These are phyloP conservation scores for Boletus huronensis DNA, from an alignment of 768 basidiomycete species.

Conservation along the genomic window DNA sequence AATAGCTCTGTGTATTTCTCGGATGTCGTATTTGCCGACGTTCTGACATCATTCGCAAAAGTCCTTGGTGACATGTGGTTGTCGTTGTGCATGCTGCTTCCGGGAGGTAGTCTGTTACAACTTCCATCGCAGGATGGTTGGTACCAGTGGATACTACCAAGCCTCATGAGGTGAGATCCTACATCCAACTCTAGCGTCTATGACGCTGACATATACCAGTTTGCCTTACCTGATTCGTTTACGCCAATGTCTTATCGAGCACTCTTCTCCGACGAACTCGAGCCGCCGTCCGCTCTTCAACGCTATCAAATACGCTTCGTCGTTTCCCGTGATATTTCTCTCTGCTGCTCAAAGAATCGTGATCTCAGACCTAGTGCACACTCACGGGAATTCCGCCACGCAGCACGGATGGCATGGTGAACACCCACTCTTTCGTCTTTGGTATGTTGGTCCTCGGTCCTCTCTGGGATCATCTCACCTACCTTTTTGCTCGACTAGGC, in stretches of 20 bases:
- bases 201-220: constrained; percentile 33
- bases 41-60: constrained; percentile 95
- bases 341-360: constrained; percentile 86
- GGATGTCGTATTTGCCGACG: constrained; percentile 92
- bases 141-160: constrained; percentile 73
- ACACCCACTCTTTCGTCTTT: constrained; percentile 77
- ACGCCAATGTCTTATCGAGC: constrained; percentile 92
- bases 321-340: constrained; percentile 94
- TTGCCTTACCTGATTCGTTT: constrained; percentile 89
- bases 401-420: constrained; percentile 67
- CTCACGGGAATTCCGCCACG: constrained; percentile 43
- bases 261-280: constrained; percentile 56
- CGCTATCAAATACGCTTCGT: constrained; percentile 92
- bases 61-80: constrained; percentile 94
- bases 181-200: background rate
- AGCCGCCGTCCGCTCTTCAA: constrained; percentile 79
- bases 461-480: background rate
- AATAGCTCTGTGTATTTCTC: constrained; percentile 73
- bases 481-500: constrained; percentile 44
- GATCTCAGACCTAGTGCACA: constrained; percentile 51
- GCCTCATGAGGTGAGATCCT: constrained; percentile 74
- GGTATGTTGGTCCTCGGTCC: constrained; percentile 47
- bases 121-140: constrained; percentile 61
- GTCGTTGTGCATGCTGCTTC: constrained; percentile 81
- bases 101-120: constrained; percentile 69